Percentiles rank a stretch among this genome's conserved stretches.
Conservation (phyloP, 768 basidiomycete species). For the Rhizopogon vesiculosus region DNA sequence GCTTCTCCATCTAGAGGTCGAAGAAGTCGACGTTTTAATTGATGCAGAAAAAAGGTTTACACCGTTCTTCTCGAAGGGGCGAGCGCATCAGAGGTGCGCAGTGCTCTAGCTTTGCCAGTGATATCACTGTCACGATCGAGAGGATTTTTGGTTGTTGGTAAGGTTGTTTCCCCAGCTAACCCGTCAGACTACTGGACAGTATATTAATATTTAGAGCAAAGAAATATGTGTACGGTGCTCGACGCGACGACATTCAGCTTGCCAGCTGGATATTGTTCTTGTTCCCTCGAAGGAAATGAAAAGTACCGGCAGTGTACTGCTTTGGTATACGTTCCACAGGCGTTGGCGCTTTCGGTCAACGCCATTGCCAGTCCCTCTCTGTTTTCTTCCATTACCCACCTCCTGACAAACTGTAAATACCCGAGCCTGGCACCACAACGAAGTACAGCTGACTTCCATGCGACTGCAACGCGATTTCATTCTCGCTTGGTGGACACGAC, state of each 20-base stretch:
- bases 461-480: conserved; percentile 27
- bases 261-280: too few relatives aligned
- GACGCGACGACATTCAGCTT: too few relatives aligned
- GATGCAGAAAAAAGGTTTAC: too few relatives aligned
- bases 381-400: not conserved
- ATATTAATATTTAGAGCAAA: too few relatives aligned
- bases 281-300: conserved; percentile 34
- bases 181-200: too few relatives aligned
- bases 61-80: conserved; percentile 37
- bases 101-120: too few relatives aligned
- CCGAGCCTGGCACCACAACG: conserved; percentile 34
- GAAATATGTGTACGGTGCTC: too few relatives aligned
- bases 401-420: conserved; percentile 35
- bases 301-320: conserved; percentile 44
- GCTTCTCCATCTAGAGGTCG: conserved; percentile 51
- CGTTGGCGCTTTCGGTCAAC: conserved; percentile 44
- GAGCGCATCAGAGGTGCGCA: too few relatives aligned
- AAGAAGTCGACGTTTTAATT: conserved; percentile 27
- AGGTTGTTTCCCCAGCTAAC: too few relatives aligned
- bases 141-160: too few relatives aligned
- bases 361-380: conserved; percentile 23
- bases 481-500: conserved; percentile 39
- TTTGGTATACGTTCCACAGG: conserved; percentile 47
- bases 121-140: too few relatives aligned
- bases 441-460: conserved; percentile 54